phyloP scores from a whole-genome alignment of 2,329 filamentous ascomycete genomes.

The Camptophora hylomeconis region DNA sequence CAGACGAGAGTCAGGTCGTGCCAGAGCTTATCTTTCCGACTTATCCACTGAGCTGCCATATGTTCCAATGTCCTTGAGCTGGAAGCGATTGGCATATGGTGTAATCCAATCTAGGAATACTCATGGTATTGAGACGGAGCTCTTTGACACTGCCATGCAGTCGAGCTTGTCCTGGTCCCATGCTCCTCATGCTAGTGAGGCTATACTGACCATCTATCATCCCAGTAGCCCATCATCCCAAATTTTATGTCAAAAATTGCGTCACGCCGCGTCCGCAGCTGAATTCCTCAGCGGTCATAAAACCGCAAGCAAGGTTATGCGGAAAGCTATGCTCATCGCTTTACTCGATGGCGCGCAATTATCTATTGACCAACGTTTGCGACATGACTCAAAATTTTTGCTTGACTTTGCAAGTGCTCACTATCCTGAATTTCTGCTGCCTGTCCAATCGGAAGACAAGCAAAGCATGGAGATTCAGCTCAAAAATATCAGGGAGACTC shows the following conservation, averaged over 20 bases:
- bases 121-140: conserved; percentile 17
- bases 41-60: neutral
- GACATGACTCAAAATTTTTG: conserved; percentile 8
- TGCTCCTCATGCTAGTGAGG: conserved; percentile 13
- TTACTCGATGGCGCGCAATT: conserved; percentile 27
- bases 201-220: conserved; percentile 25
- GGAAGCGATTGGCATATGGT: conserved; percentile 18
- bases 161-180: conserved; percentile 17
- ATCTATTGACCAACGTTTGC: conserved; percentile 21
- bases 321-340: conserved; percentile 21
- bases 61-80: neutral
- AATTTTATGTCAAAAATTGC: conserved; percentile 5
- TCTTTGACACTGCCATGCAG: conserved; percentile 23
- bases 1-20: conserved; percentile 2
- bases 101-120: conserved; percentile 17
- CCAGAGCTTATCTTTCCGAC: neutral
- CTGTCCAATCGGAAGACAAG: too few relatives aligned
- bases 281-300: conserved; percentile 13
- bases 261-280: conserved; percentile 15
- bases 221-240: conserved; percentile 23
- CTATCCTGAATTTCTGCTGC: conserved; percentile 11
- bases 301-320: conserved; percentile 13
- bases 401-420: conserved; percentile 13
- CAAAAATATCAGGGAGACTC: too few relatives aligned
- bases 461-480: neutral